phyloP scores from a whole-genome alignment of 352 stramenopile species.

The Globisporangium yorkense region DNA sequence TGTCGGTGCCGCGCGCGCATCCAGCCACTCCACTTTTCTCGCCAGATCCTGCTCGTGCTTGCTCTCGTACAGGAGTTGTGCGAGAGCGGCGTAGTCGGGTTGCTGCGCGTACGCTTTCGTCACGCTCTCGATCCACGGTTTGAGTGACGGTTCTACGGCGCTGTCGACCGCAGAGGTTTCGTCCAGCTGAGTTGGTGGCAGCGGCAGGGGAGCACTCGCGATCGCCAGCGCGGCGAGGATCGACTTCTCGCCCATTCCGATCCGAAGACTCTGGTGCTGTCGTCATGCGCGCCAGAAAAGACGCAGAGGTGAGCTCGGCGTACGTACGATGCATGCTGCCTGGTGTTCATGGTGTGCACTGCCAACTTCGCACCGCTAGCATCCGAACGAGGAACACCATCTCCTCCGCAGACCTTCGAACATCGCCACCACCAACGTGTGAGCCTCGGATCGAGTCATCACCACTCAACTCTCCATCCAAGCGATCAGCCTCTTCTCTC shows the following conservation, averaged over 20 bases:
- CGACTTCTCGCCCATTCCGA: conserved; percentile 79
- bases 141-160: conserved; percentile 6
- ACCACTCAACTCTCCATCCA: neutral
- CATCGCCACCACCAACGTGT: neutral
- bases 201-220: conserved; percentile 15
- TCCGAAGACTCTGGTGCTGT: conserved; percentile 79
- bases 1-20: conserved; percentile 28
- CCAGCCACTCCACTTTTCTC: conserved; percentile 23
- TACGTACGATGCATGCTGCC: neutral
- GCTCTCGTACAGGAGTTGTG: conserved; percentile 28
- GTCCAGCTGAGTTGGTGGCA: neutral
- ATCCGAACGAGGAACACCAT: conserved; percentile 61
- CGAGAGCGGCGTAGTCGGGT: conserved; percentile 54
- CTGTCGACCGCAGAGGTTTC: neutral
- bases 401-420: conserved; percentile 43
- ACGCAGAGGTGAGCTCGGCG: neutral
- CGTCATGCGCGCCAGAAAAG: neutral
- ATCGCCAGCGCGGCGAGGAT: conserved; percentile 61
- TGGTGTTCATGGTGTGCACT: neutral
- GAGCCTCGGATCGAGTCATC: neutral
- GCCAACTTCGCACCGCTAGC: conserved; percentile 46
- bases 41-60: conserved; percentile 18
- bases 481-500: neutral
- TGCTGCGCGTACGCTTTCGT: conserved; percentile 63
- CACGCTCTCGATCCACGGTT: conserved; percentile 56